phyloP scores from a whole-genome alignment of 371 early-diverging fungal species.

The Rhizomucor pusillus region DNA sequence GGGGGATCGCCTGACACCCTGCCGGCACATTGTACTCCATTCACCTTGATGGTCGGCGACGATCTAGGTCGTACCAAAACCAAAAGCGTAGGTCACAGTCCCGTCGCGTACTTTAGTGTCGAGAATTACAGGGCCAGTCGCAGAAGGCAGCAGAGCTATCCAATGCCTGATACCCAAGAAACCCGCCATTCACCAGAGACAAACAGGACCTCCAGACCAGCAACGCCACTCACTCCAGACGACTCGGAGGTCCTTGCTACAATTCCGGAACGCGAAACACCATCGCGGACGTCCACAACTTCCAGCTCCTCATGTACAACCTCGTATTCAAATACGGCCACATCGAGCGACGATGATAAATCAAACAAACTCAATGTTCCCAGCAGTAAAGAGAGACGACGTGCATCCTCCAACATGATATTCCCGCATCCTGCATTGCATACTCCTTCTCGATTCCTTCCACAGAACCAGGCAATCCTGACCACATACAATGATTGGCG shows the following conservation, averaged over 20 bases:
- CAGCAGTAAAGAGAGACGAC: constrained; percentile 8
- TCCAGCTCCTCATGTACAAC: constrained; percentile 9
- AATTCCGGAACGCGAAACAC: neutral
- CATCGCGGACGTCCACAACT: constrained; percentile 5
- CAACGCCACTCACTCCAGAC: constrained; percentile 11
- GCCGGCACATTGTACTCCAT: constrained; percentile 18
- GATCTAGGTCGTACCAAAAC: constrained; percentile 13
- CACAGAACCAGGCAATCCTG: constrained; percentile 63
- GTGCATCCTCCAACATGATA: constrained; percentile 9
- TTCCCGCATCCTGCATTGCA: constrained; percentile 37
- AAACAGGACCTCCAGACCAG: constrained; percentile 5
- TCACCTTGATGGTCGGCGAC: constrained; percentile 1
- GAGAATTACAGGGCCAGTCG: constrained; percentile 11
- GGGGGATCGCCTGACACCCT: constrained; percentile 16
- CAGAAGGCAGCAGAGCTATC: constrained; percentile 17
- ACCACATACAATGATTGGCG: constrained; percentile 59
- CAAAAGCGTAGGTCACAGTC: constrained; percentile 18
- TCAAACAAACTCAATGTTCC: too few species aligned
- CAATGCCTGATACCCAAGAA: constrained; percentile 17
- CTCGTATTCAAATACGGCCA: neutral
- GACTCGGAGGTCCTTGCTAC: constrained; percentile 8
- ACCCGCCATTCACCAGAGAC: neutral
- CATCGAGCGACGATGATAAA: constrained; percentile 1
- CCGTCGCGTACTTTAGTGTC: constrained; percentile 8
- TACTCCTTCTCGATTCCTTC: constrained; percentile 55